Conservation (phyloP, 2,329 filamentous ascomycete genomes). For the Ceratocystis harringtonii region DNA sequence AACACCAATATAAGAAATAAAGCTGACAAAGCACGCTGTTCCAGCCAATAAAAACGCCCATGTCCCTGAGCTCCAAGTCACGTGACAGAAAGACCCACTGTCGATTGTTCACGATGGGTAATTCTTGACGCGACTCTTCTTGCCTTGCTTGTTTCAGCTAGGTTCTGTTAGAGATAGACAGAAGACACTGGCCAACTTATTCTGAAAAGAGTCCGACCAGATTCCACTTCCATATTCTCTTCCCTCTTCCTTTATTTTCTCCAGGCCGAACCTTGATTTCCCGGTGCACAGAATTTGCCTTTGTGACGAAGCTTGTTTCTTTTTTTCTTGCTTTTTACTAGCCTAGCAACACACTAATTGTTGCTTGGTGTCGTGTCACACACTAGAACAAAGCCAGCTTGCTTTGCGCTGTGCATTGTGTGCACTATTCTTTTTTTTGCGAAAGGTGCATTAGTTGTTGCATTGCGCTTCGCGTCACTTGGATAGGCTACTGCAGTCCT, state of each 20-base stretch:
- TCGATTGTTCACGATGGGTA: slow-evolving; percentile 10
- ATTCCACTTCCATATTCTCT: not conserved
- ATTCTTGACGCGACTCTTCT: slow-evolving; percentile 15
- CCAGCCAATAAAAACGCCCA: slow-evolving; percentile 8
- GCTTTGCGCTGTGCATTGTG: not conserved
- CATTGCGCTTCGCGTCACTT: not conserved
- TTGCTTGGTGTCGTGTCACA: not conserved
- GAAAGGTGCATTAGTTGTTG: not conserved
- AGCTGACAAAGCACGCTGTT: not conserved
- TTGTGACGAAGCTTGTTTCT: not conserved
- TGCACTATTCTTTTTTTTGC: not conserved
- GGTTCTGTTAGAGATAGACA: not conserved
- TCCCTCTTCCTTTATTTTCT: not conserved
- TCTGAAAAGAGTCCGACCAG: not conserved
- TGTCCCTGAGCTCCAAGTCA: not conserved
- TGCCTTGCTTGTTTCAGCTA: slow-evolving; percentile 2
- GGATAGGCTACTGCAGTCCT: not conserved
- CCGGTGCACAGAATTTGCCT: not conserved
- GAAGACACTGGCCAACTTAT: not conserved
- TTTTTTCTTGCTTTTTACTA: not conserved
- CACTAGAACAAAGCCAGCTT: not conserved
- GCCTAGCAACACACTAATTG: not conserved
- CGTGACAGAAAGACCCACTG: slow-evolving; percentile 6
- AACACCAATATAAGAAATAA: not conserved
- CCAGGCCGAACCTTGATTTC: not conserved